Percentiles rank a stretch among this genome's conserved stretches.
Conservation (phyloP, 441 rosid genomes). For the Gossypium gossypioides region DNA sequence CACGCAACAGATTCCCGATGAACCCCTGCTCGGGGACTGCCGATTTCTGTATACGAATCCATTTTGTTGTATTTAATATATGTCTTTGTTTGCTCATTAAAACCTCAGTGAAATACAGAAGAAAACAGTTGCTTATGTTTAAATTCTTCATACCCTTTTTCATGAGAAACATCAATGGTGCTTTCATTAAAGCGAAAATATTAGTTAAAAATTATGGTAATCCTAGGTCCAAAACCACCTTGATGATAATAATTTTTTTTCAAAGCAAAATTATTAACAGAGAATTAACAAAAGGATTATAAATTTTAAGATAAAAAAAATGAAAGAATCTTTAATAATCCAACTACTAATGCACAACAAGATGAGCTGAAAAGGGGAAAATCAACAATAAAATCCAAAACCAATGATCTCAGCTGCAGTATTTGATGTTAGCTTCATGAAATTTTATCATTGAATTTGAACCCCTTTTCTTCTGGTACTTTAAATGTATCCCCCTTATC, state of each 20-base stretch:
- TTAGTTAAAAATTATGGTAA: no score
- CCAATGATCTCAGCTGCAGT: not conserved
- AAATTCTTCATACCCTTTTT: not conserved
- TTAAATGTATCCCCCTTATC: not conserved
- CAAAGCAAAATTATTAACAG: conserved; percentile 4
- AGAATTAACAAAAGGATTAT: not conserved
- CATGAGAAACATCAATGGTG: not conserved
- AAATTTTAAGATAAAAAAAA: not conserved
- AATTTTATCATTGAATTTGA: not conserved
- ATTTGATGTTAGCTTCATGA: not conserved
- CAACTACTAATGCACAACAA: conserved; percentile 11
- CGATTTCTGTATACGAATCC: conserved; percentile 9
- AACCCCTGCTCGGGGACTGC: conserved; percentile 10
- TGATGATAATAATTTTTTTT: not conserved
- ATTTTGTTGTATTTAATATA: conserved; percentile 9
- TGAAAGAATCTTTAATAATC: not conserved
- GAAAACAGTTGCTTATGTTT: not conserved
- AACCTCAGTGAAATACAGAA: not conserved
- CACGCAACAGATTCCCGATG: not conserved
- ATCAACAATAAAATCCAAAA: not conserved
- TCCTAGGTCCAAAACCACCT: not conserved
- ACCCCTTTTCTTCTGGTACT: not conserved
- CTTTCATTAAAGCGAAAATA: no score
- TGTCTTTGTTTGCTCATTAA: conserved; percentile 3
- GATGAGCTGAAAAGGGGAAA: not conserved